Base-by-base conservation (phyloP, 2,329 filamentous ascomycete genomes). In the Stagonosporopsis vannaccii region DNA sequence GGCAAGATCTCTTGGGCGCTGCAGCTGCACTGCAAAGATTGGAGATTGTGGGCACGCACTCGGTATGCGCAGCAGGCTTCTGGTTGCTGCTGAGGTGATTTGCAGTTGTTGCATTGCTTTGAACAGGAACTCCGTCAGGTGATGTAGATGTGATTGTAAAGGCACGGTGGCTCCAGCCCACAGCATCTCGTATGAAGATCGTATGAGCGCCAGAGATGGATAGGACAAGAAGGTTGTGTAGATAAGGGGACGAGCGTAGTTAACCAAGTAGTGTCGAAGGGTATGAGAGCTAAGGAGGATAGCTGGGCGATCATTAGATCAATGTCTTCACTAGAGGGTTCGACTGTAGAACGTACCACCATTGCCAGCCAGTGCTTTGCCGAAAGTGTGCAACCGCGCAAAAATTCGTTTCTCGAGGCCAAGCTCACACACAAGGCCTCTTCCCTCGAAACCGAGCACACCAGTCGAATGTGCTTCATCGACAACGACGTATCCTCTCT, bases 391-490 rank as follows among this genome's bases (percentile, higher is more conserved):
- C 12, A 90, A 70, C 4, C 87, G 75, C 5, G 83, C 84, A 71
- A 83, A 87, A 6, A 89, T 74, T 9, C 80, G 74, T 4, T 78
- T 60, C 59, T 90, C 84, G 0, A 90, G 73, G 0, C 82, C 84
- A n/a, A 75, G 59, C 15, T 67, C 59, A 32, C 58, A 70, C 1
- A 89, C 86, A 0, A 90, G 67, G 0, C 88, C 88, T 3, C 81
- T 76, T 0, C 87, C 87, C 4, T 77, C 66, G 0, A 75, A 61
- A 0, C 87, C 88, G 13, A 87, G 75, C 0, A 89, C 75, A 0
- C 88, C 88, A 0, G 83, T 86, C 0, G 85, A 86, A 63, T 90
- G 88, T 1, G 88, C 88, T 68, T 90, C 88, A 55, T 90, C 88
- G 1, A 90, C 82, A 9, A 90, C 79, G 4, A 90, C 75, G 52